Evolutionary conservation across 805 yeast genomes (phyloP), one percentile per base, ranked within the genome.

Genomic region (Maudiozyma turicensis): DNA sequence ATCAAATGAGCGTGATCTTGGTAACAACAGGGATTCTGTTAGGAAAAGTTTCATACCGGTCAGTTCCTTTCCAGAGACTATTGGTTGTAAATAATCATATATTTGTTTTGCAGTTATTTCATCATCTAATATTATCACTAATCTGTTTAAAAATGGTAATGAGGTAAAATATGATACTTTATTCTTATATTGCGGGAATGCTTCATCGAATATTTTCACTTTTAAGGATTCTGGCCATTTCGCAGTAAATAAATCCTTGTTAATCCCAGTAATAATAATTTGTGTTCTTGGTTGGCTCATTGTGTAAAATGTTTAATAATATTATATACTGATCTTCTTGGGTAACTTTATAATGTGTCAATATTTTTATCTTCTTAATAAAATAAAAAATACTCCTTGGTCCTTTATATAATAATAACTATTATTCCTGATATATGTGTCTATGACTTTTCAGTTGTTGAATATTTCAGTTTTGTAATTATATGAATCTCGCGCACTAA

Each of bases 131-230:
- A 68, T 65, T 13, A 71, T 65, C 55, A 64, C 75, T 53, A 63
- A 64, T 54, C 81, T 75, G 59, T 66, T 71, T 49, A 63, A 65
- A 58, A 58, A 78, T 32, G 59, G 64, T 53, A 63, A 65, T 53
- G 66, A 77, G 20, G 72, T 73, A 58, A 64, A 71, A 43, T 67
- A 65, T 37, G 59, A 51, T 46, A 58, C 38, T 29, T 57, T 55
- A 2, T 50, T 9, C 42, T 48, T 55, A 26, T 61, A 53, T 6
- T 56, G 46, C 2, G 64, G 63, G 47, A 61, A 65, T 28, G 54
- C 46, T 8, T 45, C 48, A 4, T 50, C 53, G 46, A 64, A 64
- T 37, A 65, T 43, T 37, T 50, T 48, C 10, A 48, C 46, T 44
- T 64, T 58, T 44, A 65, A 38, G 7, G 44, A 42, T 11, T 50